Percentiles rank a stretch among this genome's conserved stretches.
These are phyloP conservation scores for Anthostomella pinea DNA, from an alignment of 2,329 filamentous ascomycete species.

Conservation along the genomic window DNA sequence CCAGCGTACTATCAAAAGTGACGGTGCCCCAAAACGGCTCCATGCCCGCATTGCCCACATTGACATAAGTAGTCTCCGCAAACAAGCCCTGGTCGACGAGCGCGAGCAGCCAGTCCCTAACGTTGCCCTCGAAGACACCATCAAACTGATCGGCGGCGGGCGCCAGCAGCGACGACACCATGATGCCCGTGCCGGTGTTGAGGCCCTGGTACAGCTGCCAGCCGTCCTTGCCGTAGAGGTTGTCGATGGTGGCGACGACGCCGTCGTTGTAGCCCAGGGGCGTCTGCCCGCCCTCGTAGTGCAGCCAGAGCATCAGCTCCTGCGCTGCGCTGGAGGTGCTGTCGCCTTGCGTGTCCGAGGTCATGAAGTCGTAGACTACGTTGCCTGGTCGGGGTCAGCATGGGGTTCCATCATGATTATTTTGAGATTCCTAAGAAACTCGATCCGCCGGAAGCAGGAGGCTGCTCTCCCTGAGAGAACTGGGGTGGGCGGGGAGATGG, in stretches of 20 bases:
- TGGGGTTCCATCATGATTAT: too few relatives aligned
- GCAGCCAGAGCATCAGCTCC: slow-evolving; percentile 25
- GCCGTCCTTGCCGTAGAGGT: slow-evolving; percentile 16
- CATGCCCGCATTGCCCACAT: slow-evolving; percentile 20
- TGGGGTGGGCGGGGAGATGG: too few relatives aligned
- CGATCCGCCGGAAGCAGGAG: too few relatives aligned
- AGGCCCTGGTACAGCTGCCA: slow-evolving; percentile 24
- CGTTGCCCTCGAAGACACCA: slow-evolving; percentile 19
- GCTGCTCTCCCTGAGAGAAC: too few relatives aligned
- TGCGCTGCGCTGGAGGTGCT: slow-evolving; percentile 10
- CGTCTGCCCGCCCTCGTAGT: slow-evolving; percentile 22
- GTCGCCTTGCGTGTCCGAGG: slow-evolving; percentile 15
- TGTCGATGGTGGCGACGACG: slow-evolving; percentile 16
- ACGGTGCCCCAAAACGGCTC: slow-evolving; percentile 23
- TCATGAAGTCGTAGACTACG: slow-evolving; percentile 25
- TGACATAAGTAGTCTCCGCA: slow-evolving; percentile 16
- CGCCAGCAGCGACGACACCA: slow-evolving; percentile 18
- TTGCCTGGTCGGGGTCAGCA: too few relatives aligned
- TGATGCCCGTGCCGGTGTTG: slow-evolving; percentile 21
- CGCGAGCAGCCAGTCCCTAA: slow-evolving; percentile 20
- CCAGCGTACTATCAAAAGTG: too few relatives aligned
- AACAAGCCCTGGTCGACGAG: slow-evolving; percentile 20
- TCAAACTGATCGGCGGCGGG: slow-evolving; percentile 13
- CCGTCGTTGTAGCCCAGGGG: slow-evolving; percentile 20
- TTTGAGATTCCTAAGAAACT: too few relatives aligned